These are phyloP conservation scores for Sporobolomyces roseus DNA, from an alignment of 768 basidiomycete genomes.

Conservation along the genomic window DNA sequence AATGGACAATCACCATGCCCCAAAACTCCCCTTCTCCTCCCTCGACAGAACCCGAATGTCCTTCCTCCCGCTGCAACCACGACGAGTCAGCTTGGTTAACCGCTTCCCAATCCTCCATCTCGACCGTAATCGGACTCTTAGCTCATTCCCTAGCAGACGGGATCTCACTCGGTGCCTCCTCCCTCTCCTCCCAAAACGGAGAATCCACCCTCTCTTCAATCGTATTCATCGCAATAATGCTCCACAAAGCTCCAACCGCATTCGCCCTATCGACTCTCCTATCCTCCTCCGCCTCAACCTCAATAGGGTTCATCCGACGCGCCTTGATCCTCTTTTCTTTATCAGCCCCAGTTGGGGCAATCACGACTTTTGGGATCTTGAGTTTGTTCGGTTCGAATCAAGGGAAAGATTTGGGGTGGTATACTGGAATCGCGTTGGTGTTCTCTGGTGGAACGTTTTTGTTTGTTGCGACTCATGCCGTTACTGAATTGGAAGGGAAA, in stretches of 20 bases:
- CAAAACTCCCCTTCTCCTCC: conserved; percentile 1
- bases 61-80: not conserved
- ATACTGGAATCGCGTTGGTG: conserved; percentile 73
- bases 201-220: conserved; percentile 48
- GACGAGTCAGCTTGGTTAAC: too few relatives aligned
- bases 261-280: conserved; percentile 82
- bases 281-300: conserved; percentile 45
- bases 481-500: not conserved
- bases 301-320: conserved; percentile 50
- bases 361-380: conserved; percentile 69
- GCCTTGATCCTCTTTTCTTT: conserved; percentile 67
- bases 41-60: too few relatives aligned
- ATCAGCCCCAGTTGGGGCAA: conserved; percentile 76
- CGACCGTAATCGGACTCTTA: conserved; percentile 78
- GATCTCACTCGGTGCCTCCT: conserved; percentile 74
- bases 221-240: conserved; percentile 81
- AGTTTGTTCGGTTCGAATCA: conserved; percentile 49
- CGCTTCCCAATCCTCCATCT: conserved; percentile 53
- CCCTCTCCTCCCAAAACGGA: conserved; percentile 41
- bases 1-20: conserved; percentile 30
- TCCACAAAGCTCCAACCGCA: conserved; percentile 94
- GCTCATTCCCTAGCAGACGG: conserved; percentile 89
- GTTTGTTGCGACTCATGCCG: conserved; percentile 73
- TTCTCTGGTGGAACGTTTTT: conserved; percentile 90
- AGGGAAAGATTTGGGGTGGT: conserved; percentile 49